Evolutionary conservation across 257 asterid genomes (phyloP), one percentile per base, ranked within the genome.

Genomic region (Linaria vulgaris): DNA sequence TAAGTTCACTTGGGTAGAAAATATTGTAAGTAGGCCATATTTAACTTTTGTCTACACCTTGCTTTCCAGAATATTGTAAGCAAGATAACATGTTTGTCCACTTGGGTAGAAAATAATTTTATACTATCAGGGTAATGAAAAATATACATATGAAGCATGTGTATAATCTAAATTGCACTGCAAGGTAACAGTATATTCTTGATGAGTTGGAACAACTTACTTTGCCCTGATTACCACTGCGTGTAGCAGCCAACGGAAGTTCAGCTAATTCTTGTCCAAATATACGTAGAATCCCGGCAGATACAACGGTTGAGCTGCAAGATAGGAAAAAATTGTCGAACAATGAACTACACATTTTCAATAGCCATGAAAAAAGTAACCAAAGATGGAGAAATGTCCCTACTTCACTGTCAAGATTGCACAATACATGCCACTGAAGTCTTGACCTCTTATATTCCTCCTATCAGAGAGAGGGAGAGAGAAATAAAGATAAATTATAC

Each of bases 341-440:
- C 45, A 9, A 56, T 19, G 25, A 72, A 69, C 21, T 67, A 73
- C 30, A 54, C 15, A 53, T 57, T 27, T 52, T 72, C 47, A 53
- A 57, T 31, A 56, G 20, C 68, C 23, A 19, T 41, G 43, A 51
- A 11, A 14, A 61, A 53, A 47, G 34, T 19, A 48, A 54, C n/a
- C 21, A 13, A 69, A 57, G 9, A 19, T 3, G 13, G 60, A 60
- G 47, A 69, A 19, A 67, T 25, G 61, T 54, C 53, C 80, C 54
- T 80, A 94, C 99, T 94, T 87, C 67, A 87, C 92, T 0, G 88
- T 87, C 82, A 94, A 74, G 75, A 94, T 81, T 50, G 96, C 95
- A 64, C 99, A 94, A 76, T 84, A 84, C 83, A 94, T 90, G 78
- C 99, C 99, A 78, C 99, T 74, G 74, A 85, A 90, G 76, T 94